Conservation (phyloP, 129 eudicot genomes). For the Tanacetum coccineum region DNA sequence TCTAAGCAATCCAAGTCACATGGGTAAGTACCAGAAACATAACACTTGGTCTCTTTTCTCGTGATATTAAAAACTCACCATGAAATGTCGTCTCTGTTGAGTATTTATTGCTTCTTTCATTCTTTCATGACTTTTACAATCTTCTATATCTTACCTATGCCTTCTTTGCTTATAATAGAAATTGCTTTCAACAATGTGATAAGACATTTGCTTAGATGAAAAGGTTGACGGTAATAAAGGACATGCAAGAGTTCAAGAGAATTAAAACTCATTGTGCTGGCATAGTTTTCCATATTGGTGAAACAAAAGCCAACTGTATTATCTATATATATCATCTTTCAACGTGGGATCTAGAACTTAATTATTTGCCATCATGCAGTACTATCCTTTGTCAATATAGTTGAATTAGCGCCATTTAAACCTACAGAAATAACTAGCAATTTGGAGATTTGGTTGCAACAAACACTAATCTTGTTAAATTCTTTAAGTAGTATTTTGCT, state of each 20-base stretch:
- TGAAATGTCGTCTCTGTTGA: slow-evolving; percentile 32
- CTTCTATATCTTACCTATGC: slow-evolving; percentile 37
- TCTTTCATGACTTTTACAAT: slow-evolving; percentile 35
- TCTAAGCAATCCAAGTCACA: slow-evolving; percentile 30
- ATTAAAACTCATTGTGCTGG: slow-evolving; percentile 36
- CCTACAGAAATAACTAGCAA: slow-evolving; percentile 12
- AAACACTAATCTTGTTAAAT: slow-evolving; percentile 19
- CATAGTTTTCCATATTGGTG: slow-evolving; percentile 35
- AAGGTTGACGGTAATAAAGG: slow-evolving; percentile 34
- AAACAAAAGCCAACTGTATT: slow-evolving; percentile 30
- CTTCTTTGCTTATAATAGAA: slow-evolving; percentile 31
- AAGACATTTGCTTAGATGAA: slow-evolving; percentile 40
- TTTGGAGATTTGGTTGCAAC: slow-evolving; percentile 18
- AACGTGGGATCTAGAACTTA: slow-evolving; percentile 28
- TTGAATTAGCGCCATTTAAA: slow-evolving; percentile 20
- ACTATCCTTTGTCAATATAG: slow-evolving; percentile 18
- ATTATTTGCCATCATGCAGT: slow-evolving; percentile 25
- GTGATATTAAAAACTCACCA: slow-evolving; percentile 28
- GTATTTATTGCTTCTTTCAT: slow-evolving; percentile 36
- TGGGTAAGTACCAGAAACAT: slow-evolving; percentile 34
- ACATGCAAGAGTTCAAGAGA: slow-evolving; percentile 36
- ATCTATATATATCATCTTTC: slow-evolving; percentile 29
- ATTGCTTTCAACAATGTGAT: slow-evolving; percentile 26
- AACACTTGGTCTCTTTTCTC: slow-evolving; percentile 32
- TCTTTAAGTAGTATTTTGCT: too few species aligned